phyloP scores from a whole-genome alignment of 2,329 filamentous ascomycete species.

The Alternaria sp. region DNA sequence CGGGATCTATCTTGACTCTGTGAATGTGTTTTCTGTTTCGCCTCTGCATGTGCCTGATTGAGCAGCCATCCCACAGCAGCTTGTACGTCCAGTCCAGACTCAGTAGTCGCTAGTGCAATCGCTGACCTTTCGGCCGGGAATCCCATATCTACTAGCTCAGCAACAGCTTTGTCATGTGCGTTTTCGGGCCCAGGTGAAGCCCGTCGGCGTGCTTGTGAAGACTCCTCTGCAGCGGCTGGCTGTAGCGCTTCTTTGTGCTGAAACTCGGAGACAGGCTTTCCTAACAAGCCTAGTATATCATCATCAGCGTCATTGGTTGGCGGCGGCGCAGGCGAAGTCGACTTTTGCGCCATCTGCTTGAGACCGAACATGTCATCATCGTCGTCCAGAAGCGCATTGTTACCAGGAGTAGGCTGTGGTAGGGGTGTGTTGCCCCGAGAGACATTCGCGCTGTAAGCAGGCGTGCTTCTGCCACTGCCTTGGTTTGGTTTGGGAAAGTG shows the following conservation, averaged over 20 bases:
- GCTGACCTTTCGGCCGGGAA: slow-evolving; percentile 87
- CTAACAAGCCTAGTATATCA: slow-evolving; percentile 69
- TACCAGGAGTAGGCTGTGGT: slow-evolving; percentile 27
- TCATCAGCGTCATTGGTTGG: slow-evolving; percentile 56
- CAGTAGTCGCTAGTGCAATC: slow-evolving; percentile 80
- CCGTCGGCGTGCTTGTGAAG: slow-evolving; percentile 19
- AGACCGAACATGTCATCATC: slow-evolving; percentile 89
- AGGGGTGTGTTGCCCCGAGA: slow-evolving; percentile 41
- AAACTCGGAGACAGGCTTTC: slow-evolving; percentile 65
- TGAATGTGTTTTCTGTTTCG: slow-evolving; percentile 71
- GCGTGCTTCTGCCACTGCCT: slow-evolving; percentile 54
- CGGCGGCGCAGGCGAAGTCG: slow-evolving; percentile 32
- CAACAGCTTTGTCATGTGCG: slow-evolving; percentile 79
- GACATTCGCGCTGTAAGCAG: slow-evolving; percentile 38
- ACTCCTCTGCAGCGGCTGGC: slow-evolving; percentile 15
- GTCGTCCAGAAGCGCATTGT: slow-evolving; percentile 61
- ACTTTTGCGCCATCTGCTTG: slow-evolving; percentile 64
- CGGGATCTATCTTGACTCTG: slow-evolving; percentile 40
- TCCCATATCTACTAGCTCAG: slow-evolving; percentile 92
- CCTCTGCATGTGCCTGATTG: slow-evolving; percentile 87
- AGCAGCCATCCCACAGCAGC: slow-evolving; percentile 88
- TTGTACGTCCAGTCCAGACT: slow-evolving; percentile 81
- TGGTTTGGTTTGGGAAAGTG: slow-evolving; percentile 61
- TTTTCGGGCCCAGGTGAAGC: slow-evolving; percentile 42
- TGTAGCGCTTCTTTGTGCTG: slow-evolving; percentile 39